Base-by-base conservation (phyloP, 169 alveolate species). In the Pseudocohnilembus persalinus region DNA sequence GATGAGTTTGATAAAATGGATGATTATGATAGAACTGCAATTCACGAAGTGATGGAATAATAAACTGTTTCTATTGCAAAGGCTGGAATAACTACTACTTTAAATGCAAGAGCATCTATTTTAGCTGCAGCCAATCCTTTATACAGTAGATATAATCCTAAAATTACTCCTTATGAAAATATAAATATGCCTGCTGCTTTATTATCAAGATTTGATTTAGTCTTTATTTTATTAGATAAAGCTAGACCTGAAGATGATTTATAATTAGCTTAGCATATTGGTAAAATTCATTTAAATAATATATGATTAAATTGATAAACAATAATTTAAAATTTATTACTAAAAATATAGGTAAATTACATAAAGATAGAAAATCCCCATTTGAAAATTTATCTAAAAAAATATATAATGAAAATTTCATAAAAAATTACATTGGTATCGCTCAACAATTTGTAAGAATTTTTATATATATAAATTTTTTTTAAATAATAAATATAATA, bases 1-100 rank as follows among this genome's bases (percentile, higher is more conserved):
- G 99, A 98, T 90, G 99, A 98, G 92, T 98, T 98, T 90, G 99
- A 98, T 93, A 98, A 98, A 90, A 94, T 97, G 99, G 99, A 97
- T 92, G 99, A 98, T 84, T 90, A 97, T 77, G 99, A 98, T 92
- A 92, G 99, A 87, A 96, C 99, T 24, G 98, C 99, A 35, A 98
- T 99, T 74, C 99, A 99, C 85, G 99, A 99, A 92, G 99, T 98
- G 26, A 97, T 98, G 99, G 99, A 99, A 91, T 99, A 99, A 89
- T 98, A 99, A 94, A 98, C 99, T 26, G 99, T 99, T 0, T 95
- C 99, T 32, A 98, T 99, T 81, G 99, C 99, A 1, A 99, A 99
- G 92, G 99, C 99, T 31, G 99, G 99, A 24, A 96, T 97, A 73
- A 95, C 98, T 26, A 96, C 98, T 30, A 93, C 97, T 34, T 84